These are phyloP conservation scores for Chalciporus piperatus DNA, from an alignment of 768 basidiomycete genomes.

Conservation along the genomic window DNA sequence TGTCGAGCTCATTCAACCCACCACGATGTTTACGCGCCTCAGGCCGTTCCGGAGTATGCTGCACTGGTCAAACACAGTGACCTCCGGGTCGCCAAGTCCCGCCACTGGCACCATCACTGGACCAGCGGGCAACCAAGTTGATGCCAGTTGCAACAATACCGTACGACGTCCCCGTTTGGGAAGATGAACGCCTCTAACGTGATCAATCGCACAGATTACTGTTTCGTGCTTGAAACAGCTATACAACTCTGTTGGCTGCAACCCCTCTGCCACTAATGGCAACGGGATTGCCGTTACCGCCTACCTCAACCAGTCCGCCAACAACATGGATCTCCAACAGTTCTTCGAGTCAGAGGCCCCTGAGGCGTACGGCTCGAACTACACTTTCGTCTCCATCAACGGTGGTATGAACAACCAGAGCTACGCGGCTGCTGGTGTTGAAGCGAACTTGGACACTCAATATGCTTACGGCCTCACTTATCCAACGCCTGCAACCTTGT, in stretches of 20 bases:
- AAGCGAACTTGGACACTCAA: constrained; percentile 69
- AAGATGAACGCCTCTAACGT: background rate
- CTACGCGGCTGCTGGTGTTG: constrained; percentile 48
- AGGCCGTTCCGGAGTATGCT: constrained; percentile 43
- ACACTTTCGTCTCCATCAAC: constrained; percentile 52
- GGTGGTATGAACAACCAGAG: constrained; percentile 62
- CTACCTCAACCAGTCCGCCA: constrained; percentile 55
- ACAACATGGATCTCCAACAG: constrained; percentile 46
- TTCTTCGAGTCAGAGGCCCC: constrained; percentile 52
- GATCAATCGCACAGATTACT: constrained; percentile 38
- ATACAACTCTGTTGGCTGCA: constrained; percentile 51
- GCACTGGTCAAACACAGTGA: constrained; percentile 23
- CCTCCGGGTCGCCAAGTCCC: background rate
- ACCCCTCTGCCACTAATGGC: constrained; percentile 37
- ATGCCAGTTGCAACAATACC: constrained; percentile 46
- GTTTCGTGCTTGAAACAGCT: constrained; percentile 52
- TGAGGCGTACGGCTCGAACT: constrained; percentile 47
- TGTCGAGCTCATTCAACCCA: constrained; percentile 68
- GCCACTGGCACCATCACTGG: constrained; percentile 19
- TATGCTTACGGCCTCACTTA: constrained; percentile 63
- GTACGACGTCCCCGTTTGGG: constrained; percentile 2
- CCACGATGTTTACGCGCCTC: constrained; percentile 59
- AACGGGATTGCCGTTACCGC: constrained; percentile 56
- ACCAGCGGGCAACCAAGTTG: constrained; percentile 38
- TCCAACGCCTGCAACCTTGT: constrained; percentile 60